phyloP scores from a whole-genome alignment of 805 yeast species.

The Wickerhamiella lipophila region DNA sequence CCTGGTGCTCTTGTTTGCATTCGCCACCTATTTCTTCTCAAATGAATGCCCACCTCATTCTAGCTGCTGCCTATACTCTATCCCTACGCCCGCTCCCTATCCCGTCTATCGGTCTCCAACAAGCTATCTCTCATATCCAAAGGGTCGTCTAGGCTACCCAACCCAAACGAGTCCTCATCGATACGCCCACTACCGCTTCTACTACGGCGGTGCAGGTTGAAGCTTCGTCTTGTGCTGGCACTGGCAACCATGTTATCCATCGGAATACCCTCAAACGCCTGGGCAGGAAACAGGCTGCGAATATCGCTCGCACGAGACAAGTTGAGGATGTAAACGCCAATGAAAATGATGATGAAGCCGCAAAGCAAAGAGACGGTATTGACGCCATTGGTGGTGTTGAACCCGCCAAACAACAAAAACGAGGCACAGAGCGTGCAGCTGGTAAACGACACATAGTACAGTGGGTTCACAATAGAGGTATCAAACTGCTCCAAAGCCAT shows the following conservation, averaged over 20 bases:
- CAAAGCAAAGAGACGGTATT: constrained; percentile 69
- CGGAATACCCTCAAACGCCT: constrained; percentile 58
- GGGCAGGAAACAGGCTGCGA: constrained; percentile 31
- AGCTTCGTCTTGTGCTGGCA: constrained; percentile 60
- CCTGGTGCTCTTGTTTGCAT: constrained; percentile 76
- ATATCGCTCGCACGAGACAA: constrained; percentile 44
- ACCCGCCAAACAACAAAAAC: constrained; percentile 73
- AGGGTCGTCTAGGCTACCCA: constrained; percentile 27
- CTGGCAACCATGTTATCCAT: constrained; percentile 76
- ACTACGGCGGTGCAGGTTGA: constrained; percentile 43
- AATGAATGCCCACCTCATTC: constrained; percentile 62
- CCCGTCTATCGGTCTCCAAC: not conserved
- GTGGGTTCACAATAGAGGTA: constrained; percentile 81
- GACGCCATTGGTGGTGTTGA: constrained; percentile 69
- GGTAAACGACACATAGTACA: constrained; percentile 83
- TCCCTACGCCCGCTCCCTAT: too few species aligned
- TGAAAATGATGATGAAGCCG: constrained; percentile 76
- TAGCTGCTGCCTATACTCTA: too few species aligned
- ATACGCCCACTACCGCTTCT: constrained; percentile 19
- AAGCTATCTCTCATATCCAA: constrained; percentile 8
- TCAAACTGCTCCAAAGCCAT: constrained; percentile 89
- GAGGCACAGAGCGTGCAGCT: constrained; percentile 79
- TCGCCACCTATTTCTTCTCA: constrained; percentile 92
- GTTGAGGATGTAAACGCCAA: constrained; percentile 75
- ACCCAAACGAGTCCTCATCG: constrained; percentile 27